These are phyloP conservation scores for Lupinus albus DNA, from an alignment of 306 rosid species.

Conservation along the genomic window DNA sequence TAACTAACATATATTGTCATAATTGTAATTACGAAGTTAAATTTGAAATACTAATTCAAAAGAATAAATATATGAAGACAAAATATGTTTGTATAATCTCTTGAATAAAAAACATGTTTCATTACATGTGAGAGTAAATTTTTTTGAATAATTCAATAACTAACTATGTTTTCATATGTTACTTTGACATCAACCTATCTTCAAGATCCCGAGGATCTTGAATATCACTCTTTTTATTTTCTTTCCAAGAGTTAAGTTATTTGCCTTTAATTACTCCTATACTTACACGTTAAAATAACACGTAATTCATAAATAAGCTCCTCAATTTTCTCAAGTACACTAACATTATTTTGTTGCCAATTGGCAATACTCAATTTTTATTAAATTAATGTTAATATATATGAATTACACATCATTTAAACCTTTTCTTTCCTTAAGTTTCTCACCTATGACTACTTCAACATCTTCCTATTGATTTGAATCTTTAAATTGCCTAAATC, in stretches of 20 bases:
- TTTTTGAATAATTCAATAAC: too few relatives aligned
- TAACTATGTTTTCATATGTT: too few relatives aligned
- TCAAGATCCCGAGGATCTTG: too few relatives aligned
- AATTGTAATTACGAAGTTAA: too few relatives aligned
- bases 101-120: too few relatives aligned
- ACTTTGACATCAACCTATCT: too few relatives aligned
- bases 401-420: neutral
- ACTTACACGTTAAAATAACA: neutral
- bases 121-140: too few relatives aligned
- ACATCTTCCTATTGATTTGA: neutral
- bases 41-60: neutral
- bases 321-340: neutral
- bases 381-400: neutral
- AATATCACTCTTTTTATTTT: too few relatives aligned
- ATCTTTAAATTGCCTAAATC: constrained; percentile 9
- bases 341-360: neutral
- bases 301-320: neutral
- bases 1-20: neutral
- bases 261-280: too few relatives aligned
- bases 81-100: too few relatives aligned
- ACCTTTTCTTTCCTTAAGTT: neutral
- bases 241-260: too few relatives aligned
- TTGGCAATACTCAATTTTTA: neutral
- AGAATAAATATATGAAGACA: too few relatives aligned
- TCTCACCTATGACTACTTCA: constrained; percentile 24